A percentile compares a stretch with the other conserved stretches of the same genome.
phyloP scores from a whole-genome alignment of 371 early-diverging fungal genomes.

The Gilbertella persicaria region DNA sequence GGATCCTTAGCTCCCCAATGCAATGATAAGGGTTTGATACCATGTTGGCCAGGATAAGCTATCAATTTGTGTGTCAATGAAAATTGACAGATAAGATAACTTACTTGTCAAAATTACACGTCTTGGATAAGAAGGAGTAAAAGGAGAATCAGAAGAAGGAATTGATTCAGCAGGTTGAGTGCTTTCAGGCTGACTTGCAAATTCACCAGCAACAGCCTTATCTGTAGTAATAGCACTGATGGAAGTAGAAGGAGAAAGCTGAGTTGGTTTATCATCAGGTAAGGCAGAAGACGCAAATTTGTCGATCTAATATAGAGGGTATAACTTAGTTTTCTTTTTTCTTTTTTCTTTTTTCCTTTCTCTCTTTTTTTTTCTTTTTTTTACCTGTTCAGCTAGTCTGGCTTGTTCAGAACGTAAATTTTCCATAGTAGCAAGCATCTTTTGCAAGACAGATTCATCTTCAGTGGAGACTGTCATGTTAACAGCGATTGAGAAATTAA shows the following conservation, averaged over 20 bases:
- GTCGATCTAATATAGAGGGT: constrained; percentile 5
- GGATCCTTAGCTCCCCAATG: constrained; percentile 84
- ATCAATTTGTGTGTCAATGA: too few relatives aligned
- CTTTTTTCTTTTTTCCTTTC: not conserved
- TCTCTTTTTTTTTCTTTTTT: not conserved
- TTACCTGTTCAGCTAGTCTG: constrained; percentile 33
- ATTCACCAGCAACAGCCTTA: not conserved
- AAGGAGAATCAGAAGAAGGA: constrained; percentile 3
- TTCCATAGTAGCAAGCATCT: constrained; percentile 33
- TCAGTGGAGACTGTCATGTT: constrained; percentile 3
- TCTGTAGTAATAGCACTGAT: constrained; percentile 3
- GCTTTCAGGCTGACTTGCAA: not conserved
- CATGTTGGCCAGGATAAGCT: constrained; percentile 88
- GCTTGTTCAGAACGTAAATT: constrained; percentile 29
- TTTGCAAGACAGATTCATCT: constrained; percentile 27
- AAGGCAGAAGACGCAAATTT: constrained; percentile 1
- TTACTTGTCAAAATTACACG: constrained; percentile 56
- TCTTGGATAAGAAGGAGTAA: constrained; percentile 33
- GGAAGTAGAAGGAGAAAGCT: constrained; percentile 14
- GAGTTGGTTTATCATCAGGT: not conserved
- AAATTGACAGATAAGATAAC: constrained; percentile 1
- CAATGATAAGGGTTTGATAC: constrained; percentile 82
- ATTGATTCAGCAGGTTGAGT: not conserved
- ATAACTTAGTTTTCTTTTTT: not conserved
- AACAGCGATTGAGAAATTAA: not conserved